Conservation (phyloP, 176 grass and related monocot species). For the Neostapfia colusana region DNA sequence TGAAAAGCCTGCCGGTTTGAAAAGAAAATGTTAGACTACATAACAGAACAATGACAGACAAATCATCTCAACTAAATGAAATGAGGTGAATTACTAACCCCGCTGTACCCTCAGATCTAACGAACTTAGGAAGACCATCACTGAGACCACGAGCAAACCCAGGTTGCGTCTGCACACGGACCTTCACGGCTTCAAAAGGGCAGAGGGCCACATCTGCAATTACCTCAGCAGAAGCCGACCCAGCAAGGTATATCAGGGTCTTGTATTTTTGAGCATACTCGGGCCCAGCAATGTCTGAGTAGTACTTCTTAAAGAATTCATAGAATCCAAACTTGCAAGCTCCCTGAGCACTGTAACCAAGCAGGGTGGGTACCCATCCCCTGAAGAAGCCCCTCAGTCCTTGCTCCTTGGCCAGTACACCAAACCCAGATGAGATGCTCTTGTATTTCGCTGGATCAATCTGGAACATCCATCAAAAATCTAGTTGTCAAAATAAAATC, state of each 20-base stretch:
- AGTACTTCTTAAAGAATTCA: conserved; percentile 74
- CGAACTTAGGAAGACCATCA: conserved; percentile 65
- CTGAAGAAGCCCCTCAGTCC: conserved; percentile 63
- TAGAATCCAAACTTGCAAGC: conserved; percentile 80
- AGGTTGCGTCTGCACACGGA: conserved; percentile 70
- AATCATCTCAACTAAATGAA: background rate
- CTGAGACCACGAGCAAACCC: conserved; percentile 63
- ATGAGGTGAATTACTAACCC: conserved; percentile 40
- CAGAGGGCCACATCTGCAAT: conserved; percentile 68
- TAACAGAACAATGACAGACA: background rate
- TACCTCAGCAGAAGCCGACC: conserved; percentile 63
- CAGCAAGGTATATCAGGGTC: conserved; percentile 67
- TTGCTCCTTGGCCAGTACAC: conserved; percentile 65
- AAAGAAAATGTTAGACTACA: conserved; percentile 28
- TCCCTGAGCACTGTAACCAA: conserved; percentile 69
- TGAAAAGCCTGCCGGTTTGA: conserved; percentile 52
- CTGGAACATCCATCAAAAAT: conserved; percentile 18
- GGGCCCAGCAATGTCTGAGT: conserved; percentile 68
- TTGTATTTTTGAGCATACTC: conserved; percentile 65
- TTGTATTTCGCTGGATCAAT: conserved; percentile 68
- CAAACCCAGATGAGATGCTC: conserved; percentile 73
- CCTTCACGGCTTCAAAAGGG: conserved; percentile 68
- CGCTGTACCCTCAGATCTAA: conserved; percentile 55
- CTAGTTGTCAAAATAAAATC: background rate
- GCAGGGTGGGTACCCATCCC: conserved; percentile 69